Conservation (phyloP, 2,329 filamentous ascomycete species). For the Diaporthe sp. region DNA sequence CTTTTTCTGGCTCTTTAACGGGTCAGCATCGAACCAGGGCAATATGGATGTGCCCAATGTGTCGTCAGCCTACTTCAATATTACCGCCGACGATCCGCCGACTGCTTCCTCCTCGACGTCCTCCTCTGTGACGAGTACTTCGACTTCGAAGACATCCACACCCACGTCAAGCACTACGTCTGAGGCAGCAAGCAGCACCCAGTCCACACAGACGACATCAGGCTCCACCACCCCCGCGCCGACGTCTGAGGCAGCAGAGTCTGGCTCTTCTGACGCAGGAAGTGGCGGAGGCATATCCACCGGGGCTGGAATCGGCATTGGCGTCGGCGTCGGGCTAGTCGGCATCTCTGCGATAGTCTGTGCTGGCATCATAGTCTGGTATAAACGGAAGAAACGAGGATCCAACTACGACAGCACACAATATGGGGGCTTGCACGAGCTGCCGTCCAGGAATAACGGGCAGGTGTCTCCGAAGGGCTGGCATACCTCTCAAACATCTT, state of each 20-base stretch:
- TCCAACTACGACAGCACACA: background rate
- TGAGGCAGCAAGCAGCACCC: background rate
- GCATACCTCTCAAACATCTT: background rate
- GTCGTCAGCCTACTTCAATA: slow-evolving; percentile 36
- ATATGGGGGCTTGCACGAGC: background rate
- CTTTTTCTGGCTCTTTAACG: slow-evolving; percentile 40
- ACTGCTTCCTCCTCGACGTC: background rate
- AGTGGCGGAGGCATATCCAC: slow-evolving; percentile 10
- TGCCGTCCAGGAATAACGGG: background rate
- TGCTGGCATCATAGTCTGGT: slow-evolving; percentile 14
- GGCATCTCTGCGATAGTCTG: slow-evolving; percentile 22
- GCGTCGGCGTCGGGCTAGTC: slow-evolving; percentile 19
- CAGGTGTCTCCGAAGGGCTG: background rate
- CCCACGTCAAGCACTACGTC: background rate
- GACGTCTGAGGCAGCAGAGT: background rate
- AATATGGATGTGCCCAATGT: background rate
- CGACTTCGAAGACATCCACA: background rate
- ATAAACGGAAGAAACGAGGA: background rate
- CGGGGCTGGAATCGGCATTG: slow-evolving; percentile 1
- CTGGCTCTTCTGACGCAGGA: background rate
- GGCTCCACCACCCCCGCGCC: background rate
- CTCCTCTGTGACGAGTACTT: background rate
- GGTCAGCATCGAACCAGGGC: slow-evolving; percentile 31
- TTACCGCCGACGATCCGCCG: slow-evolving; percentile 22
- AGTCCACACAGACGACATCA: background rate